A percentile compares a stretch with the other conserved stretches of the same genome.
phyloP scores from a whole-genome alignment of 768 basidiomycete genomes.

The Leccinum subtestaceum region DNA sequence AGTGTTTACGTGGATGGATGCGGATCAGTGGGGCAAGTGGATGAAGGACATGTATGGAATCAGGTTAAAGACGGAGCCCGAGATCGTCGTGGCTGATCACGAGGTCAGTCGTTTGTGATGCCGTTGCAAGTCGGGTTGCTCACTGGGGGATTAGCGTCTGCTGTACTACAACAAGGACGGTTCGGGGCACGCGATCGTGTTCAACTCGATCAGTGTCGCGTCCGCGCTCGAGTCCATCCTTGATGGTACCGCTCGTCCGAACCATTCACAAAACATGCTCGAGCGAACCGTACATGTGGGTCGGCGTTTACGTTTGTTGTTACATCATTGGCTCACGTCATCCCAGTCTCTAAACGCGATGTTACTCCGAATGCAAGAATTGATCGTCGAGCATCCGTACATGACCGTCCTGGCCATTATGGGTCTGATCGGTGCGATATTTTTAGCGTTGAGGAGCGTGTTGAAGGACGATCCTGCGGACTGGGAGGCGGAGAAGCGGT shows the following conservation, averaged over 20 bases:
- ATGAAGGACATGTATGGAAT: constrained; percentile 90
- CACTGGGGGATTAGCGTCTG: constrained; percentile 39
- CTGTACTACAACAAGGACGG: constrained; percentile 76
- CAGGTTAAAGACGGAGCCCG: constrained; percentile 28
- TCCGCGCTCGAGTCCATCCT: constrained; percentile 68
- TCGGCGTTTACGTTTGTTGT: not conserved
- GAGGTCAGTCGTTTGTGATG: constrained; percentile 21
- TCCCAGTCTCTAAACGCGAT: constrained; percentile 17
- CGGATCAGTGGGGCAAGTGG: constrained; percentile 81
- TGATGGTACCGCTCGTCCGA: constrained; percentile 45
- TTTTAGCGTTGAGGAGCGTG: constrained; percentile 13
- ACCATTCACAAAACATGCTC: constrained; percentile 67
- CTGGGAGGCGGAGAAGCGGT: constrained; percentile 15
- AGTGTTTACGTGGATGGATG: constrained; percentile 90
- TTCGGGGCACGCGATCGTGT: constrained; percentile 49
- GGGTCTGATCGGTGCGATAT: constrained; percentile 5
- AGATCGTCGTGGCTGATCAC: constrained; percentile 79
- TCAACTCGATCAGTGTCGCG: constrained; percentile 59
- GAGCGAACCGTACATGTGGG: constrained; percentile 66
- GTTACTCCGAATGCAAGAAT: constrained; percentile 8
- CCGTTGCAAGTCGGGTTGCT: not conserved
- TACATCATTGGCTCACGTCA: not conserved
- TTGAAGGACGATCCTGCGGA: constrained; percentile 17
- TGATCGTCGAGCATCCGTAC: constrained; percentile 23
- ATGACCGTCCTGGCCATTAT: constrained; percentile 7